A percentile compares a stretch with the other conserved stretches of the same genome.
These are phyloP conservation scores for Tetrahymena borealis DNA, from an alignment of 73 alveolate species.

Conservation along the genomic window DNA sequence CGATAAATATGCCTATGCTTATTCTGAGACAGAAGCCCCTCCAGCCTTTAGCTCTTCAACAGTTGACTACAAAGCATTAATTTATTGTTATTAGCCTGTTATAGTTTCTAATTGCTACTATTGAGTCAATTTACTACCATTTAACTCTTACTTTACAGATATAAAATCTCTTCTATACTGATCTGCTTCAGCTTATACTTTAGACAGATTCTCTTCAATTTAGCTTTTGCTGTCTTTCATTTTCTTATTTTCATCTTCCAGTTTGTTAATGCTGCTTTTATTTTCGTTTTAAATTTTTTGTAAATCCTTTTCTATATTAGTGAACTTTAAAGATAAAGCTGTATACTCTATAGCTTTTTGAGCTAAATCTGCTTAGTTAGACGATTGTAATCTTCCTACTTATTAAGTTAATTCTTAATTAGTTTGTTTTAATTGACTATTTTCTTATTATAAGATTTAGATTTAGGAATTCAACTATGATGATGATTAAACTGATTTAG, in stretches of 20 bases:
- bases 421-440: background rate
- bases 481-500: no score
- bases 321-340: background rate
- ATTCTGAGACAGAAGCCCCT: background rate
- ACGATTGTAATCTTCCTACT: background rate
- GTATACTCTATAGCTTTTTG: background rate
- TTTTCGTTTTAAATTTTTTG: background rate
- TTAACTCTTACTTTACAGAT: background rate
- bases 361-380: background rate
- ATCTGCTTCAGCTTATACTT: background rate
- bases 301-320: background rate
- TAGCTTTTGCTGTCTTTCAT: background rate
- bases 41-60: background rate
- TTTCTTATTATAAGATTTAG: no score
- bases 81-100: background rate
- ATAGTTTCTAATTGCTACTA: background rate
- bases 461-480: no score
- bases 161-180: background rate
- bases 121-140: background rate
- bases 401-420: background rate
- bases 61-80: background rate
- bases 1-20: background rate
- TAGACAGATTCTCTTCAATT: background rate
- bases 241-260: background rate
- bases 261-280: background rate